A percentile compares a stretch with the other conserved stretches of the same genome.
phyloP scores from a whole-genome alignment of 192 early-diverging fungal species.

The Coemansia javaensis region DNA sequence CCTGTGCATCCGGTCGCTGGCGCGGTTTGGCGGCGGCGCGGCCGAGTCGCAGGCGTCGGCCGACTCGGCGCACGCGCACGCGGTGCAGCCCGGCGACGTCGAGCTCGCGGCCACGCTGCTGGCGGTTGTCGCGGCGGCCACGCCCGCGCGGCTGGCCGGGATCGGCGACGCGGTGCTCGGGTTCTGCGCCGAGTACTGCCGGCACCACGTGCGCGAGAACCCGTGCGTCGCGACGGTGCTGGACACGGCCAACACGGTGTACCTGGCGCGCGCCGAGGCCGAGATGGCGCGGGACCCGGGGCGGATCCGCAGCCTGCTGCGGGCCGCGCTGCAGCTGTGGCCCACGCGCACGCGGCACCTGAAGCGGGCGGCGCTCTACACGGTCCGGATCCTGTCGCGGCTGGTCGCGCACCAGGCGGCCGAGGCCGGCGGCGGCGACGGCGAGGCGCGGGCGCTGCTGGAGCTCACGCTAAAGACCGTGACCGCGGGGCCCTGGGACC shows the following conservation, averaged over 20 bases:
- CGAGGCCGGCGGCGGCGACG: constrained; percentile 1
- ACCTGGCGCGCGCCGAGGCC: constrained; percentile 18
- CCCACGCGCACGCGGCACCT: constrained; percentile 23
- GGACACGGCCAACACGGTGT: constrained; percentile 19
- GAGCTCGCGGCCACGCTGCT: constrained; percentile 24
- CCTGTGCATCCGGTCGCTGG: constrained; percentile 24
- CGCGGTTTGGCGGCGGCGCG: constrained; percentile 6
- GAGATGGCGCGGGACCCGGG: constrained; percentile 7
- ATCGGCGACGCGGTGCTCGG: constrained; percentile 15
- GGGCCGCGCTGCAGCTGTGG: constrained; percentile 32
- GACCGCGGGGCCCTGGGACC: constrained; percentile 38
- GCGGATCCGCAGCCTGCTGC: constrained; percentile 13
- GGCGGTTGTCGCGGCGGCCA: constrained; percentile 23
- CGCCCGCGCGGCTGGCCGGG: constrained; percentile 12
- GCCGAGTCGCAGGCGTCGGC: constrained; percentile 32
- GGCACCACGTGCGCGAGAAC: constrained; percentile 28
- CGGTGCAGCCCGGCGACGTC: constrained; percentile 16
- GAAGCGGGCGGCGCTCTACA: constrained; percentile 20
- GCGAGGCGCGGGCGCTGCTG: constrained; percentile 11
- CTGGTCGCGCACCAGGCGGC: constrained; percentile 7
- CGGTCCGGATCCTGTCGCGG: constrained; percentile 30
- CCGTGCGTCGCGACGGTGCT: constrained; percentile 16
- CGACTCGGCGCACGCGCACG: constrained; percentile 9
- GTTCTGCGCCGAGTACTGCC: constrained; percentile 42
- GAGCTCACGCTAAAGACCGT: constrained; percentile 30